phyloP scores from a whole-genome alignment of 2,329 filamentous ascomycete species.

The Colletotrichum sp. region DNA sequence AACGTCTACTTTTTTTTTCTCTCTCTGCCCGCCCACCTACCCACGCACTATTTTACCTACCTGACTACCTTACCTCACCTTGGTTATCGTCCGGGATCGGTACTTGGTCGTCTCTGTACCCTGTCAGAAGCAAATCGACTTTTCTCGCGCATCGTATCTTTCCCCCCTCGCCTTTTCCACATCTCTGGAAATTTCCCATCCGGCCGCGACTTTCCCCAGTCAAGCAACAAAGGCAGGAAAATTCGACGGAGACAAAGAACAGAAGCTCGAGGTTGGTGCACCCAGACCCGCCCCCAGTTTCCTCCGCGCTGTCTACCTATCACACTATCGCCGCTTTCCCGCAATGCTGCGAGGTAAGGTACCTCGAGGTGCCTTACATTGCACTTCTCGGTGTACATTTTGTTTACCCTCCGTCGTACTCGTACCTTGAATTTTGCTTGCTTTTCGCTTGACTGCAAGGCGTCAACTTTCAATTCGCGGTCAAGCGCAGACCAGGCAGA shows the following conservation, averaged over 20 bases:
- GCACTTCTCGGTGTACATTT: background rate
- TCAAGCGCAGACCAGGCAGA: background rate
- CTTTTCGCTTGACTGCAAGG: background rate
- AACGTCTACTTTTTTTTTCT: background rate
- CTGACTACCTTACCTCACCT: background rate
- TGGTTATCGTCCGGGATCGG: background rate
- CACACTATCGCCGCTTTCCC: background rate
- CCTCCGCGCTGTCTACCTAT: background rate
- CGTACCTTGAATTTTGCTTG: background rate
- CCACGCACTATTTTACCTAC: background rate
- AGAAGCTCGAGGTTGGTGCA: background rate
- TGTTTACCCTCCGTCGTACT: background rate
- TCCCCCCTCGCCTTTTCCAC: background rate
- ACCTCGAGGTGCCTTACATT: background rate
- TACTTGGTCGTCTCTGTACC: background rate
- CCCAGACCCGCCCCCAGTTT: background rate
- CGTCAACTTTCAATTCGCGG: background rate
- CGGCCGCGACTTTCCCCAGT: background rate
- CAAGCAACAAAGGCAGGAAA: background rate
- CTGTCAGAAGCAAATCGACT: background rate
- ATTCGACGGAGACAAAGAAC: background rate
- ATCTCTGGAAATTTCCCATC: background rate
- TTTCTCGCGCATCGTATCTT: background rate
- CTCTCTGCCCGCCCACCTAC: background rate
- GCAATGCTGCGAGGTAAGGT: background rate